phyloP scores from a whole-genome alignment of 805 yeast species.

The Yarrowia sp. region DNA sequence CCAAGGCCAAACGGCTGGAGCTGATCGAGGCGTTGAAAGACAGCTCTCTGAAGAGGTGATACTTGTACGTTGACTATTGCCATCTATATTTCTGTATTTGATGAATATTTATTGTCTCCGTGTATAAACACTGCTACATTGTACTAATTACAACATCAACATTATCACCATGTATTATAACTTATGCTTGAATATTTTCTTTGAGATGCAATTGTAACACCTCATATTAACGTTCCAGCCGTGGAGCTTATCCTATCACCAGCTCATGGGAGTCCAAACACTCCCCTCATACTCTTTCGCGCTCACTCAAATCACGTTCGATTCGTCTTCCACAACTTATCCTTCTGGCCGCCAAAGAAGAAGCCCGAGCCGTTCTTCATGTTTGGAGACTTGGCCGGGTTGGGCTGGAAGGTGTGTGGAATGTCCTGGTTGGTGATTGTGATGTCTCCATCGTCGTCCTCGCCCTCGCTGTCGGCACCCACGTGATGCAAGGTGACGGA shows the following conservation, averaged over 20 bases:
- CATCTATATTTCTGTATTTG: neutral
- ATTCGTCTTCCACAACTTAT: conserved; percentile 36
- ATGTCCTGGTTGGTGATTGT: conserved; percentile 27
- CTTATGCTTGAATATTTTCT: conserved; percentile 24
- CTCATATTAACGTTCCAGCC: neutral
- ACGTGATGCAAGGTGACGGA: conserved; percentile 86
- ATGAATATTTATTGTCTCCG: neutral
- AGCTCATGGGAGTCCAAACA: no score
- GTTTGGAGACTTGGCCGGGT: conserved; percentile 42
- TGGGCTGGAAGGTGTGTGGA: conserved; percentile 36
- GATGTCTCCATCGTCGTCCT: conserved; percentile 53
- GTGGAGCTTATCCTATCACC: neutral
- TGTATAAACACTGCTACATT: no score
- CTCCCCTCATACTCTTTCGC: neutral
- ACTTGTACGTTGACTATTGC: neutral
- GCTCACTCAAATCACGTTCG: neutral
- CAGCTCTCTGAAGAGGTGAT: conserved; percentile 20
- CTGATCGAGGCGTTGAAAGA: conserved; percentile 47
- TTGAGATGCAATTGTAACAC: neutral
- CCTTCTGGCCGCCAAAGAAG: conserved; percentile 28
- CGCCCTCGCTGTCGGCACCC: conserved; percentile 57
- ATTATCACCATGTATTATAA: conserved; percentile 23
- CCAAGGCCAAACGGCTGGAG: conserved; percentile 48
- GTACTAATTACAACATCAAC: neutral
- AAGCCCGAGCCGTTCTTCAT: conserved; percentile 33